Evolutionary conservation across 78 protist genomes (phyloP), one percentile per base, ranked within the genome.

Genomic region (Dictyostelium brefeldianum): DNA sequence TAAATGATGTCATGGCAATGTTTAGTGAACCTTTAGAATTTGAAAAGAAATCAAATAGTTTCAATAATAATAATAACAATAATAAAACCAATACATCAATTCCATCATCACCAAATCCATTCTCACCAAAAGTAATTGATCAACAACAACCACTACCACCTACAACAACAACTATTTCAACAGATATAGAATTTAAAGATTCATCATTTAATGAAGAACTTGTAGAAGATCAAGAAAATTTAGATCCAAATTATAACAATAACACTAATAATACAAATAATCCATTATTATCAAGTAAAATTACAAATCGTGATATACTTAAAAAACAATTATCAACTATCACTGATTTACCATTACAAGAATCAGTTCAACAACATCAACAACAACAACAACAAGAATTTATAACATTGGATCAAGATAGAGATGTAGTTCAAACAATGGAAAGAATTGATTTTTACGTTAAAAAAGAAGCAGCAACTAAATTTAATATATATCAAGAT

Each of bases 1-100:
- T 91, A 12, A 57, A 91, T 17, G 71, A 62, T 71, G 95, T 91
- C 22, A 83, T 91, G 89, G 83, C 89, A 50, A 78, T 80, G 95
- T 91, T 91, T 64, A 57, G 62, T 18, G 78, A 78, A 53, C 95
- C 95, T 10, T 71, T 79, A 20, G 71, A 47, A 29, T 78, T 77
- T 77, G 89, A 91, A 53, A 80, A 54, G 12, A 22, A 77, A 25
- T 5, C 78, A 25, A 17, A 18, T 5, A 29, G 69, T 1, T 11
- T 73, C 6, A 12, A 5, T 46, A 3, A 31, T 12, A 43, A 18
- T n/a, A 36, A 22, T 47, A 7, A 25, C 47, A 36, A 36, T 8
- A 6, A 29, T 6, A 67, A 67, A 29, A 29, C 9, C n/a, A 8
- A 5, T 25, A 1, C 22, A 71, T 9, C 36, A 59, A 5, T 62